Evolutionary conservation across 768 basidiomycete species (phyloP), one percentile per base, ranked within the genome.

Genomic region (Astraeus odoratus): DNA sequence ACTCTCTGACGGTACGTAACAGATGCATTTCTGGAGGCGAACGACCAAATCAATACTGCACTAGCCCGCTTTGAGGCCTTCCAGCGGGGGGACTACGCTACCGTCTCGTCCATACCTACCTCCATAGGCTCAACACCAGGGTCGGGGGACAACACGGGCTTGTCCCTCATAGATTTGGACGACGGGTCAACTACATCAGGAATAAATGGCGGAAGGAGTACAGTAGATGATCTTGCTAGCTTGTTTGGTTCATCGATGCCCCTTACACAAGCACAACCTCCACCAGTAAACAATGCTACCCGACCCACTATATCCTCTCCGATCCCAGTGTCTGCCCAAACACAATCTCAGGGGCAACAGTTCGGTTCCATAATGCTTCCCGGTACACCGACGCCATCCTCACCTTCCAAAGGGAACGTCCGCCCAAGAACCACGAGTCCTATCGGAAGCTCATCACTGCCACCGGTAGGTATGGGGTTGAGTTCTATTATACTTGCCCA

Each of bases 31-130:
- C 71, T 99, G 15, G 81, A 98, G 62, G 94, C 94, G 49, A 99
- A 99, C 63, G 96, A 99, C 65, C 88, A 96, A 57, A 93, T 99
- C 66, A 99, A 99, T 67, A 86, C 80, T 16, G 91, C 93, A 12
- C 65, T 97, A 12, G 75, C 77, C 23, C 85, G 95, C 19, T 97
- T 93, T 60, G 92, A 97, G 47, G 83, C 91, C 0, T 97, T 86
- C 75, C 91, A 91, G 66, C 81, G 78, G 46, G 96, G 96, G 41
- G 93, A 99, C 66, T 94, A 80, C 59, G 75, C 72, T 15, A 80
- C 81, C 7, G 67, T 79, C 19, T 80, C 81, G 47, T 83, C 83
- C 5, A 77, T 87, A 47, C 88, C 86, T 3, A 59, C 72, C 4
- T 79, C 85, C 55, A 65, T 79, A 22, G 67, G 71, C 37, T 63